Percentiles rank a stretch among this genome's conserved stretches.
These are phyloP conservation scores for Immersiporthe knoxdaviesiana DNA, from an alignment of 2,329 filamentous ascomycete genomes.

Conservation along the genomic window DNA sequence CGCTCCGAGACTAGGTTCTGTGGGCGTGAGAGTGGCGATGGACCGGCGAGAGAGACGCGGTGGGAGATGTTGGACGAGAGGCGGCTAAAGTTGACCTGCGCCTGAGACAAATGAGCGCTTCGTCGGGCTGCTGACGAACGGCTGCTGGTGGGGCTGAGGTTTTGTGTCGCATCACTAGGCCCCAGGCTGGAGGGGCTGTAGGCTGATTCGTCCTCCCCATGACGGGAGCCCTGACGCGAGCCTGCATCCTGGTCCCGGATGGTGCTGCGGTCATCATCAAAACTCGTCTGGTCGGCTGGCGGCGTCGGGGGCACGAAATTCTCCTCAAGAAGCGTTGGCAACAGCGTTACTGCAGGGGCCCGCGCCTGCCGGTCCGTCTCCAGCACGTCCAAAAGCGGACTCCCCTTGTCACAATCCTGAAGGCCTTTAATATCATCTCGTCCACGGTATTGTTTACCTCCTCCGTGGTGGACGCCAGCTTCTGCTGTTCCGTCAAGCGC, in stretches of 20 bases:
- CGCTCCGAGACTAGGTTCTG: constrained; percentile 82
- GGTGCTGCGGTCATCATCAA: constrained; percentile 44
- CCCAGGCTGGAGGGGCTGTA: constrained; percentile 33
- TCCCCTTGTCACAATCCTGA: constrained; percentile 89
- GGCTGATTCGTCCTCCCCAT: constrained; percentile 38
- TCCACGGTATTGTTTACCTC: constrained; percentile 79
- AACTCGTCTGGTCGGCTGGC: constrained; percentile 59
- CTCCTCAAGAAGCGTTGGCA: constrained; percentile 64
- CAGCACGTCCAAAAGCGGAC: constrained; percentile 89
- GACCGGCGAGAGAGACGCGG: constrained; percentile 75
- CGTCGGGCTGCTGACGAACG: constrained; percentile 53
- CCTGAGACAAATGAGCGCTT: constrained; percentile 42
- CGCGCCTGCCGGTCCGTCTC: constrained; percentile 63
- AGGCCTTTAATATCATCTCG: constrained; percentile 90
- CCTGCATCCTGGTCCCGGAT: constrained; percentile 43
- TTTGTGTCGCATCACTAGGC: constrained; percentile 41
- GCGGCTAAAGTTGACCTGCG: constrained; percentile 45
- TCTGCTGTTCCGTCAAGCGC: constrained; percentile 75
- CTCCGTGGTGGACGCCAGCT: constrained; percentile 50
- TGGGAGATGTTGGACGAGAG: constrained; percentile 65
- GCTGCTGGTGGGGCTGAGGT: constrained; percentile 44
- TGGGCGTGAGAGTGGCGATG: constrained; percentile 63
- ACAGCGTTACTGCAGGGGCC: constrained; percentile 58
- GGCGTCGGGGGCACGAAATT: constrained; percentile 64
- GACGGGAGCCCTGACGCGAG: constrained; percentile 47